A percentile compares a stretch with the other conserved stretches of the same genome.
phyloP scores from a whole-genome alignment of 2,329 filamentous ascomycete species.

The Acrocalymma vagum region DNA sequence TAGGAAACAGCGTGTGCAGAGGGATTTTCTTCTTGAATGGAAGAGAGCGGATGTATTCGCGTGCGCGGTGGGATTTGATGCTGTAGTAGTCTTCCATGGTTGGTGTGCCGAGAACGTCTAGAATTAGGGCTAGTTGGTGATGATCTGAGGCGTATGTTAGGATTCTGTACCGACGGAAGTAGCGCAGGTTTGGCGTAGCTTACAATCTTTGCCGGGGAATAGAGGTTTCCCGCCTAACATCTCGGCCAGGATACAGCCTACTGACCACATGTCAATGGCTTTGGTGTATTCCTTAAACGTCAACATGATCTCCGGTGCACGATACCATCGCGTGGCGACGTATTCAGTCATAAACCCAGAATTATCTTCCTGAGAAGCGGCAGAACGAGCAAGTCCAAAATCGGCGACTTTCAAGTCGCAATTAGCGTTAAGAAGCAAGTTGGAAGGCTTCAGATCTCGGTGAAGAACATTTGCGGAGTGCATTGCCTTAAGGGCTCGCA shows the following conservation, averaged over 20 bases:
- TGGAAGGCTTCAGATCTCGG: constrained; percentile 94
- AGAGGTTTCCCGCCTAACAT: constrained; percentile 98
- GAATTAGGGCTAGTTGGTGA: constrained; percentile 93
- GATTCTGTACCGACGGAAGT: constrained; percentile 10
- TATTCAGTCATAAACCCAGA: constrained; percentile 99
- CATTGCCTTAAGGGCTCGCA: constrained; percentile 96
- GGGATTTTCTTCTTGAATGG: constrained; percentile 99
- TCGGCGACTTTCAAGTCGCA: constrained; percentile 98
- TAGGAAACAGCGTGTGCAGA: constrained; percentile 94
- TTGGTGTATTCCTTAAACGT: constrained; percentile 99
- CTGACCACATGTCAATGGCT: constrained; percentile 98
- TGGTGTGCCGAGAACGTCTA: constrained; percentile 94
- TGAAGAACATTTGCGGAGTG: constrained; percentile 97
- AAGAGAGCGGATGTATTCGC: constrained; percentile 95
- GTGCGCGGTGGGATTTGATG: constrained; percentile 94
- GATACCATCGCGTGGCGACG: constrained; percentile 96
- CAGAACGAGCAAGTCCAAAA: constrained; percentile 91
- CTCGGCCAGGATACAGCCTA: constrained; percentile 94
- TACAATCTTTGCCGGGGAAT: constrained; percentile 97
- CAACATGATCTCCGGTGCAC: constrained; percentile 97
- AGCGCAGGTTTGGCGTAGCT: constrained; percentile 40
- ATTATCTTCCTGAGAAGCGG: constrained; percentile 95
- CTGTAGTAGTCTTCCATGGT: constrained; percentile 99
- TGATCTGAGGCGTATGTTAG: constrained; percentile 74
- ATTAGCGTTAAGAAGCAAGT: constrained; percentile 93